Percentiles rank a stretch among this genome's conserved stretches.
Conservation (phyloP, 1,284 basidiomycete genomes). For the Thecaphora thlaspeos region DNA sequence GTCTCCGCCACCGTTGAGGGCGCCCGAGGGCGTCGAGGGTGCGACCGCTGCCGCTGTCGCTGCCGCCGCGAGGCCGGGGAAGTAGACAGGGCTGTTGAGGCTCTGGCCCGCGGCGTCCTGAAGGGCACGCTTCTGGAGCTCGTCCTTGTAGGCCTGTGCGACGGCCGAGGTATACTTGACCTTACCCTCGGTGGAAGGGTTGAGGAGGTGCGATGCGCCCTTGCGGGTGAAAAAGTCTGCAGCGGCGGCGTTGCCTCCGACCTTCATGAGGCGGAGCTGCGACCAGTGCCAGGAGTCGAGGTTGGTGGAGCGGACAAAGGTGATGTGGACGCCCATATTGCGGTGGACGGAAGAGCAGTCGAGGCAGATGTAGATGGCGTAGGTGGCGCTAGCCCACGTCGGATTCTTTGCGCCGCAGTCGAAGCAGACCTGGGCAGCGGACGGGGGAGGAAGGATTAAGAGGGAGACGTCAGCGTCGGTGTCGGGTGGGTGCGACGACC, state of each 20-base stretch:
- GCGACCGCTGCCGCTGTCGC: slow-evolving; percentile 54
- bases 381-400: slow-evolving; percentile 95
- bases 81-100: slow-evolving; percentile 45
- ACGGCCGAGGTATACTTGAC: slow-evolving; percentile 83
- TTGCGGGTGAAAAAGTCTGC: slow-evolving; percentile 87
- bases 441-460: background rate
- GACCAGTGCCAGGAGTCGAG: slow-evolving; percentile 89
- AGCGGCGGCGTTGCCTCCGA: slow-evolving; percentile 87
- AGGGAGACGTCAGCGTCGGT: background rate
- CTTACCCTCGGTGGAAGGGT: slow-evolving; percentile 72
- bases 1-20: slow-evolving; percentile 63
- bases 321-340: slow-evolving; percentile 97
- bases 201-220: slow-evolving; percentile 72
- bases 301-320: slow-evolving; percentile 94
- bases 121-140: slow-evolving; percentile 76
- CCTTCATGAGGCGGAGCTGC: slow-evolving; percentile 93
- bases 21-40: slow-evolving; percentile 13
- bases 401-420: slow-evolving; percentile 96
- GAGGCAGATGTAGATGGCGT: slow-evolving; percentile 94
- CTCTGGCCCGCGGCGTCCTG: slow-evolving; percentile 66
- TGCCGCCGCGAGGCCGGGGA: slow-evolving; percentile 60
- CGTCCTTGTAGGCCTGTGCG: slow-evolving; percentile 87
- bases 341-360: slow-evolving; percentile 94
- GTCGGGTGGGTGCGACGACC: no score
- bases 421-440: slow-evolving; percentile 74